phyloP scores from a whole-genome alignment of 148 eudicot species.

The Heliosperma pusillum region DNA sequence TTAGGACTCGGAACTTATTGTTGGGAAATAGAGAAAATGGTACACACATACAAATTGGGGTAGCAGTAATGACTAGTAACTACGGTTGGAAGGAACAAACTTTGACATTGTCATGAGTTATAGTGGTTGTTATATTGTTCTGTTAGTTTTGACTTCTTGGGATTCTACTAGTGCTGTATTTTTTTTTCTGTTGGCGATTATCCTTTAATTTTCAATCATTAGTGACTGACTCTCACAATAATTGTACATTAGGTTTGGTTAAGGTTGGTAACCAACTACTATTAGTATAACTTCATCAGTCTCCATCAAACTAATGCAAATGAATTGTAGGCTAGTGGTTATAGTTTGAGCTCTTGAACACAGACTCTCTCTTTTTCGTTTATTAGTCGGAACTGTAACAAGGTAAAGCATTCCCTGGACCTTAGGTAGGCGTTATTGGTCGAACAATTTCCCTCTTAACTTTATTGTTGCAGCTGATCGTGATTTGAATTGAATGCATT shows the following conservation, averaged over 20 bases:
- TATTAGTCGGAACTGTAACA: too few relatives aligned
- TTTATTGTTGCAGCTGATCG: too few relatives aligned
- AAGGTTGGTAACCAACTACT: conserved; percentile 29
- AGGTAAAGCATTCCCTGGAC: too few relatives aligned
- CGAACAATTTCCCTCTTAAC: too few relatives aligned
- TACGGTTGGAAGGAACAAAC: not conserved
- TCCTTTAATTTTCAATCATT: conserved; percentile 14
- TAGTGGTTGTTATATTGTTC: not conserved
- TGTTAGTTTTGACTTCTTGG: not conserved
- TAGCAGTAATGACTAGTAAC: not conserved
- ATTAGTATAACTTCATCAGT: conserved; percentile 18
- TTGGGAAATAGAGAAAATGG: not conserved
- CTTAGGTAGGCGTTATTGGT: too few relatives aligned
- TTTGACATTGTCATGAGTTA: not conserved
- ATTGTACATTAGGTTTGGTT: conserved; percentile 12
- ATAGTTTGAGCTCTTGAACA: too few relatives aligned
- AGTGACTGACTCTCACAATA: not conserved
- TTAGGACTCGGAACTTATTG: not conserved
- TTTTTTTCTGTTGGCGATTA: not conserved
- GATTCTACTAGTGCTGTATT: not conserved
- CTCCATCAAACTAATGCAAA: conserved; percentile 10
- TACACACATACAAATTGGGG: not conserved
- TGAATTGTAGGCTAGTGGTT: too few relatives aligned
- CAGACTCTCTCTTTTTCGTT: too few relatives aligned
- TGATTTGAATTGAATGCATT: too few relatives aligned